Evolutionary conservation across 495 filamentous ascomycete species (phyloP), one percentile per base, ranked within the genome.

Genomic region (Aspergillus conjunctus): DNA sequence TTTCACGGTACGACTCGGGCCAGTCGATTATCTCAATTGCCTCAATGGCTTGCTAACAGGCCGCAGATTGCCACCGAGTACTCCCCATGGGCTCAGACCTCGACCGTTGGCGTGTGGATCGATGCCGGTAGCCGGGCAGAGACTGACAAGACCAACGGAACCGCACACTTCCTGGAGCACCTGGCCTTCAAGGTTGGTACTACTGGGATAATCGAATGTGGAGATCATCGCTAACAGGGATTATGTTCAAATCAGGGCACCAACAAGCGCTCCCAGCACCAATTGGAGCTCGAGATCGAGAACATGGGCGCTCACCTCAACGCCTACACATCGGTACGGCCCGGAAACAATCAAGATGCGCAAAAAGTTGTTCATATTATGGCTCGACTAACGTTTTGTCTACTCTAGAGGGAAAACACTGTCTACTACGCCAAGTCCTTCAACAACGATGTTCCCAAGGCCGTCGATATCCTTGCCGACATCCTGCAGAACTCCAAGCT

Each of bases 251-350:
- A 66, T 22, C 66, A 89, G 93, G 94, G 94, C 65, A 98, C 94
- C 62, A 84, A 87, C 78, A 96, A 89, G 77, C 86, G 94, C 70
- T 91, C 88, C 44, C 95, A 98, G 77, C 88, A 93, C 71, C 94
- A 98, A 78, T 80, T 99, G 75, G 94, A 99, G 82, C 87, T 99
- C 51, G 95, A 99, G 81, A 97, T 99, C 68, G 94, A 99, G 83
- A 98, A 99, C 81, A 96, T 98, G 92, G 94, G 94, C 72, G 94
- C 91, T 63, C 94, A 99, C 81, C 87, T 99, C 62, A 99, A 99
- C 77, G 94, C 94, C 68, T 99, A 99, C 83, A 99, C 94, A 70
- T 97, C 93, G 81, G 93, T 97, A 89, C 64, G 89, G 80, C 67
- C 60, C 68, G 66, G 65, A 70, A 68, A 63, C 56, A 18, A 18